Evolutionary conservation across 352 stramenopile genomes (phyloP).

Genomic region (Albugo candida): DNA sequence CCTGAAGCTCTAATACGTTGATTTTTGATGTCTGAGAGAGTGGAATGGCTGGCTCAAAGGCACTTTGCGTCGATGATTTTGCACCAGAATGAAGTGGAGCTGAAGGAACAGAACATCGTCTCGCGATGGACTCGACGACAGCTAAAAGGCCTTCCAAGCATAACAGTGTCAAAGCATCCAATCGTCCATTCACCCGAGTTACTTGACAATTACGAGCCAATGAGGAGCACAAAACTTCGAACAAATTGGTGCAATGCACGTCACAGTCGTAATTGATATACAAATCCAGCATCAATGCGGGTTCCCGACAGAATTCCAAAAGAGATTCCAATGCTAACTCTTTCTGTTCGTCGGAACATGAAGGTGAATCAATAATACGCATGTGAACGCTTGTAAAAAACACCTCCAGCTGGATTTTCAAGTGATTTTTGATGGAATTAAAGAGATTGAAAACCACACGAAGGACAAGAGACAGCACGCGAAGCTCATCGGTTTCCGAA

Average conservation of each 20-base stretch:
- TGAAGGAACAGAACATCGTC: constrained; percentile 39
- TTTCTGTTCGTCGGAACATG: constrained; percentile 67
- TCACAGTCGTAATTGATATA: constrained; percentile 99
- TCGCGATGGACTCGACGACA: constrained; percentile 87
- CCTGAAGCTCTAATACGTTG: constrained; percentile 20
- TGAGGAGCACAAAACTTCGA: constrained; percentile 90
- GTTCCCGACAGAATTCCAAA: constrained; percentile 95
- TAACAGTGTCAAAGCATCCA: constrained; percentile 50
- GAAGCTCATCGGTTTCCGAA: constrained; percentile 88
- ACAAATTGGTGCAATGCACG: constrained; percentile 97
- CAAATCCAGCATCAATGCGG: constrained; percentile 93
- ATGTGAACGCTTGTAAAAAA: constrained; percentile 97
- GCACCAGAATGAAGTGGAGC: constrained; percentile 11
- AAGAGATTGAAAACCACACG: constrained; percentile 99
- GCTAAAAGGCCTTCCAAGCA: constrained; percentile 78
- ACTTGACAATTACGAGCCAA: constrained; percentile 76
- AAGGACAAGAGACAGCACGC: constrained; percentile 80
- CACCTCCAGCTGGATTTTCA: constrained; percentile 98
- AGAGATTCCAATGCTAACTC: constrained; percentile 84
- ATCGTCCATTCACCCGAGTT: constrained; percentile 32
- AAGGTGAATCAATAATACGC: constrained; percentile 79
- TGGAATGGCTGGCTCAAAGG: too few species aligned
- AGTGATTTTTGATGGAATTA: constrained; percentile 96
- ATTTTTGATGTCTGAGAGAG: constrained; percentile 11
- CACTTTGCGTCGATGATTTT: constrained; percentile 1